Base-by-base conservation (phyloP, 768 basidiomycete genomes). In the Termitomyces sp. region DNA sequence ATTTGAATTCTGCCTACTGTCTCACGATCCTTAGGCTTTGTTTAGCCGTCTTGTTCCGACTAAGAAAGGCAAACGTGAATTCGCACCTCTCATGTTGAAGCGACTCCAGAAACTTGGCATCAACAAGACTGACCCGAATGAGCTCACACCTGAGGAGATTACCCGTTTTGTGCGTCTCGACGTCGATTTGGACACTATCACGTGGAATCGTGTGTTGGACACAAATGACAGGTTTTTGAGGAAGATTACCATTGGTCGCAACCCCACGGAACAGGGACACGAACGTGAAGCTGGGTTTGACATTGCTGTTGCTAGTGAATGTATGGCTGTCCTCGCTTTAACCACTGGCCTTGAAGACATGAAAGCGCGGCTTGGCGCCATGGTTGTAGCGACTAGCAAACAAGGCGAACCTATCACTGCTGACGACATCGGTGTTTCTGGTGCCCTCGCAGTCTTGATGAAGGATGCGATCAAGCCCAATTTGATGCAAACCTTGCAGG, bases 401-500 rank as follows among this genome's bases (percentile, higher is more conserved):
- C 80, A 78, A 21, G 97, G 96, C 21, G 89, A 94, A 3, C 85
- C 95, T 27, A 79, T 99, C 71, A 99, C 96, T 37, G 94, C 94
- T 25, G 96, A 98, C 67, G 96, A 99, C 68, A 82, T 99, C 52
- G 96, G 96, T 62, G 91, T 90, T 62, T 89, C 93, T 60, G 95
- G 94, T 56, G 94, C 96, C 51, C 84, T 99, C 52, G 91, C 96
- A 14, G 95, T 98, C 51, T 81, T 99, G 60, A 89, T 99, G 86
- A 98, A 98, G 76, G 96, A 99, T 65, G 92, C 97, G 16, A 94
- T 99, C 76, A 99, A 98, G 76, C 96, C 96, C 23, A 99, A 98
- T 69, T 73, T 99, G 60, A 99, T 99, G 96, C 96, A 99, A 73
- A 94, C 95, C 3, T 78, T 98, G 40, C 90, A 98, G 78, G 84